Base-by-base conservation (phyloP, 1,284 basidiomycete species). In the Binderoboletus segoi region DNA sequence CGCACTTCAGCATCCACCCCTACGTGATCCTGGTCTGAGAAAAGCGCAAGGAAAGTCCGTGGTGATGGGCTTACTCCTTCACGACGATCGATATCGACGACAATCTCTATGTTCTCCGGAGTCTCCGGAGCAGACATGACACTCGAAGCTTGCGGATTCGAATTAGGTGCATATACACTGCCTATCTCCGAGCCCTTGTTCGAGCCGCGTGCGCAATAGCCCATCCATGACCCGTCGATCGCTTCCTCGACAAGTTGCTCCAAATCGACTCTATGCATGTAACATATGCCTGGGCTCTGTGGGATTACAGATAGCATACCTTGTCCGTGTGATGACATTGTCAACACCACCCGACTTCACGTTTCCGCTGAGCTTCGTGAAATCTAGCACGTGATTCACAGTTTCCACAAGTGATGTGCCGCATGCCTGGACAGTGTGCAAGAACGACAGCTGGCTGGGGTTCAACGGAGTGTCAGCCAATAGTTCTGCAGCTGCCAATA, bases 381-480 rank as follows among this genome's bases (percentile, higher is more conserved):
- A 98, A 72, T 98, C 96, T 37, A 98, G 79, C 8, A 98, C 96
- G 67, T 98, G 96, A 69, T 98, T 98, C 56, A 98, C 95, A 3
- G 91, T 92, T 74, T 93, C 91, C 16, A 91, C 88, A 4, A 93
- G 79, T 1, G 90, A 92, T 20, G 87, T 91, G 18, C 90, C 90
- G 64, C 91, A 93, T n/a, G 90, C 91, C 69, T 92, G 88, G 1
- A 93, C 88, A 0, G 93, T 95, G 67, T 93, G 89, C 53, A 98
- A 76, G 75, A 96, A 97, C 0, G 94, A 94, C 4, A 80, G 74
- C 71, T 98, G 96, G 23, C 88, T 88, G 43, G 89, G 83, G 66
- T 88, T 91, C 42, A 98, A 77, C 26, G 82, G 74, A 18, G 92
- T 96, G 58, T 97, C 95, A 33, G 82, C 82, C 8, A 98, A 79